These are phyloP conservation scores for Phaffia tasmanica DNA, from an alignment of 768 basidiomycete species.

Conservation along the genomic window DNA sequence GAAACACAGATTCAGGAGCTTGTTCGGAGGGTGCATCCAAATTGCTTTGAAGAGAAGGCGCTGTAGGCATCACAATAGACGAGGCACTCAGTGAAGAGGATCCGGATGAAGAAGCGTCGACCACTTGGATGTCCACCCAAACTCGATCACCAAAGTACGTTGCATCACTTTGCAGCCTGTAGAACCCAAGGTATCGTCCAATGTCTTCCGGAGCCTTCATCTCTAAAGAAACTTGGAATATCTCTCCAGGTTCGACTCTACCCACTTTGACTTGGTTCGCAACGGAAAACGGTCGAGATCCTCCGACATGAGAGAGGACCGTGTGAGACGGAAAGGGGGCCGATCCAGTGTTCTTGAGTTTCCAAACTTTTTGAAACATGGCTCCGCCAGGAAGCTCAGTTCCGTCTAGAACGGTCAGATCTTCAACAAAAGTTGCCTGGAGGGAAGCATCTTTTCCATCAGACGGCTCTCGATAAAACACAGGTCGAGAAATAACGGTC, in stretches of 20 bases:
- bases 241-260: conserved; percentile 47
- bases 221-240: conserved; percentile 60
- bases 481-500: too few species aligned
- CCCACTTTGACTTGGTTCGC: conserved; percentile 46
- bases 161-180: conserved; percentile 55
- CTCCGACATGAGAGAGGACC: conserved; percentile 58
- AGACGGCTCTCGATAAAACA: too few species aligned
- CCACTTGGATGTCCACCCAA: conserved; percentile 57
- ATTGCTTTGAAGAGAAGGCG: conserved; percentile 22
- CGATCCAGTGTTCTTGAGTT: conserved; percentile 55
- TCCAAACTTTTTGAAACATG: conserved; percentile 76
- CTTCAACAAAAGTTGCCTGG: conserved; percentile 32
- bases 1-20: too few species aligned
- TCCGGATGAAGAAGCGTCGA: conserved; percentile 33
- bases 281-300: conserved; percentile 48
- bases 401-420: conserved; percentile 63
- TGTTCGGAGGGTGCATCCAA: too few species aligned
- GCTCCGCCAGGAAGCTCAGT: conserved; percentile 70
- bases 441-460: not conserved
- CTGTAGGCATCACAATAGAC: conserved; percentile 58
- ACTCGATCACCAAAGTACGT: conserved; percentile 58
- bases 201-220: conserved; percentile 69
- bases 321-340: conserved; percentile 59
- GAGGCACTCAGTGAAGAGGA: conserved; percentile 54
- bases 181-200: conserved; percentile 65